phyloP scores from a whole-genome alignment of 129 eudicot species.

The Flaveria robusta region DNA sequence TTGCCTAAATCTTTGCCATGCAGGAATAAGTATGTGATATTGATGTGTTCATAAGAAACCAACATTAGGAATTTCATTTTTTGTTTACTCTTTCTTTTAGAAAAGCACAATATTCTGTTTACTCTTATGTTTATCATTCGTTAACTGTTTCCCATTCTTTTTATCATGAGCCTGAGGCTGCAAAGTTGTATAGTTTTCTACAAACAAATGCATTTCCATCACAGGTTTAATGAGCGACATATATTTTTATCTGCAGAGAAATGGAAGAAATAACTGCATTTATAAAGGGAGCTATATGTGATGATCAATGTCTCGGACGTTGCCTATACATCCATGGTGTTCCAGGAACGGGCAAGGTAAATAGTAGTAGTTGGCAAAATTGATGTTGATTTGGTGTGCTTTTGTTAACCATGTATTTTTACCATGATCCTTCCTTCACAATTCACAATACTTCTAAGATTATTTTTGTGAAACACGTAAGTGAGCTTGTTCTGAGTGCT shows the following conservation, averaged over 20 bases:
- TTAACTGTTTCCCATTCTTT: not conserved
- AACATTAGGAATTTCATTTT: not conserved
- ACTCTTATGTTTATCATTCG: not conserved
- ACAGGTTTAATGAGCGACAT: not conserved
- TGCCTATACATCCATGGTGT: slow-evolving; percentile 98
- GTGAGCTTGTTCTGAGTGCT: not conserved
- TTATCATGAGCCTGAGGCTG: not conserved
- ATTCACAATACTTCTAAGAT: not conserved
- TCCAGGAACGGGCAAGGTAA: slow-evolving; percentile 99
- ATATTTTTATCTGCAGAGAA: slow-evolving; percentile 55
- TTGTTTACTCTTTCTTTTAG: not conserved
- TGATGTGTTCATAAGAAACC: slow-evolving; percentile 2
- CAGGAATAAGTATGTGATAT: slow-evolving; percentile 74
- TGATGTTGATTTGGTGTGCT: slow-evolving; percentile 9
- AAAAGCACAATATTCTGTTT: too few species aligned
- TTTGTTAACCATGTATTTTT: not conserved
- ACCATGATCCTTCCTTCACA: not conserved
- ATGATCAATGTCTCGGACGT: slow-evolving; percentile 96
- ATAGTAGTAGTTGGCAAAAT: not conserved
- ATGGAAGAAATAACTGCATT: slow-evolving; percentile 83
- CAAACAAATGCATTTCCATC: slow-evolving; percentile 12
- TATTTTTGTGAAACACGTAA: not conserved
- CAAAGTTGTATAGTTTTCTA: not conserved
- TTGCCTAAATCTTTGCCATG: slow-evolving; percentile 95
- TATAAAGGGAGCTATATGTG: slow-evolving; percentile 89